A percentile compares a stretch with the other conserved stretches of the same genome.
These are phyloP conservation scores for Alisma plantagoaquatica DNA, from an alignment of 106 monocot species.

Conservation along the genomic window DNA sequence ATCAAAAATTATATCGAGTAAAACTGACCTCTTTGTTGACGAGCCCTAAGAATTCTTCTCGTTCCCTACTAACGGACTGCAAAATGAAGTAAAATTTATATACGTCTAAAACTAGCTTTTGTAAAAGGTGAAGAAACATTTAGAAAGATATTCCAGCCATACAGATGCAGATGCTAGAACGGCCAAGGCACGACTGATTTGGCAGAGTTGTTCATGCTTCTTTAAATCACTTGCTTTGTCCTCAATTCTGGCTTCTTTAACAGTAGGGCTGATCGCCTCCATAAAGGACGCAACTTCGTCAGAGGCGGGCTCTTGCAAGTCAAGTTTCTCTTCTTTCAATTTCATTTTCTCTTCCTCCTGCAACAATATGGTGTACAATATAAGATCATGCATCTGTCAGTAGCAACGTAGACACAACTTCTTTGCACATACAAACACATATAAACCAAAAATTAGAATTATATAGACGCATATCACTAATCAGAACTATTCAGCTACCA, in stretches of 20 bases:
- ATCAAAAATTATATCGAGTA: not conserved
- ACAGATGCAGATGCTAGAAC: slow-evolving; percentile 91
- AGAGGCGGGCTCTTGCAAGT: slow-evolving; percentile 30
- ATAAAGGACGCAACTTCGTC: slow-evolving; percentile 53
- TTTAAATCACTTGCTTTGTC: slow-evolving; percentile 27
- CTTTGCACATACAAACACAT: too few species aligned
- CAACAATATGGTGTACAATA: too few species aligned
- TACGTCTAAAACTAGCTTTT: too few species aligned
- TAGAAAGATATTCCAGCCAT: slow-evolving; percentile 5
- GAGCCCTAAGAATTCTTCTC: slow-evolving; percentile 66
- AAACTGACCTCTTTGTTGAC: slow-evolving; percentile 73
- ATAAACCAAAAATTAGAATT: too few species aligned
- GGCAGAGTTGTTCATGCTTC: slow-evolving; percentile 70
- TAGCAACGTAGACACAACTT: too few species aligned
- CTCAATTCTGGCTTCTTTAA: slow-evolving; percentile 41
- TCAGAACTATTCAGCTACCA: too few species aligned
- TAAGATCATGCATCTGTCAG: too few species aligned
- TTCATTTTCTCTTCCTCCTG: slow-evolving; percentile 73
- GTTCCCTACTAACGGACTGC: slow-evolving; percentile 87
- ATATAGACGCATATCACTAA: too few species aligned
- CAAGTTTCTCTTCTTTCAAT: slow-evolving; percentile 55
- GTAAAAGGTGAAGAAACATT: not conserved
- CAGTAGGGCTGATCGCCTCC: slow-evolving; percentile 52
- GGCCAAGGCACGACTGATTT: slow-evolving; percentile 80
- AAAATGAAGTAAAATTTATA: too few species aligned